Base-by-base conservation (phyloP, 2,329 filamentous ascomycete genomes). In the Fusarium sp. region DNA sequence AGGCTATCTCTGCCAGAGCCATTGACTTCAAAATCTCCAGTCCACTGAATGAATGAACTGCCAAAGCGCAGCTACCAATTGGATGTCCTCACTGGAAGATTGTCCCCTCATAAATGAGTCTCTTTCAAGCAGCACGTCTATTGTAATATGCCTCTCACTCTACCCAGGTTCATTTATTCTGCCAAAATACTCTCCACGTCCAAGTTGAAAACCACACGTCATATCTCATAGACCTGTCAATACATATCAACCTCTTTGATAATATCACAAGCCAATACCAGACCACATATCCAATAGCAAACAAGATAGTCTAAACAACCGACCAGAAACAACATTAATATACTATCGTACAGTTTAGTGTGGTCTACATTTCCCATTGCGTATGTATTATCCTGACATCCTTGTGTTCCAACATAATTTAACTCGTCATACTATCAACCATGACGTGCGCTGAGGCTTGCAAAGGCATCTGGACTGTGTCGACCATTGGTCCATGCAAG, bases 391-490 rank as follows among this genome's bases (percentile, higher is more conserved):
- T 70, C 70, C 68, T 65, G 45, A 49, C 48, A 65, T 59, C 51
- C 61, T 44, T 48, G 49, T 68, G 63, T 67, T 45, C 53, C 65
- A 62, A 59, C 47, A 22, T 53, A 48, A 41, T 26, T 47, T 56
- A 22, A 50, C 7, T 35, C 61, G 39, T 69, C 61, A 62, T 79
- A 67, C 76, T 56, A 74, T 79, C 71, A 84, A 74, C 76, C 79
- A 73, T 86, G 84, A 68, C 86, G 82, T 52, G 90, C 88, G 73
- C 90, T 93, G 67, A 94, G 81, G 50, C 90, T 92, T 4, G 91
- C 88, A 83, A 94, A 94, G 15, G 92, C 92, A 78, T 94, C 92
- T 5, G 92, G 92, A 71, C 91, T 93, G 74, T 94, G 91, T 41
- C 92, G 83, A 11, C 92, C 92, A 71, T 89, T 90, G 72, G 83